phyloP scores from a whole-genome alignment of 139 green algal species.

The Nannochloris sp. region DNA sequence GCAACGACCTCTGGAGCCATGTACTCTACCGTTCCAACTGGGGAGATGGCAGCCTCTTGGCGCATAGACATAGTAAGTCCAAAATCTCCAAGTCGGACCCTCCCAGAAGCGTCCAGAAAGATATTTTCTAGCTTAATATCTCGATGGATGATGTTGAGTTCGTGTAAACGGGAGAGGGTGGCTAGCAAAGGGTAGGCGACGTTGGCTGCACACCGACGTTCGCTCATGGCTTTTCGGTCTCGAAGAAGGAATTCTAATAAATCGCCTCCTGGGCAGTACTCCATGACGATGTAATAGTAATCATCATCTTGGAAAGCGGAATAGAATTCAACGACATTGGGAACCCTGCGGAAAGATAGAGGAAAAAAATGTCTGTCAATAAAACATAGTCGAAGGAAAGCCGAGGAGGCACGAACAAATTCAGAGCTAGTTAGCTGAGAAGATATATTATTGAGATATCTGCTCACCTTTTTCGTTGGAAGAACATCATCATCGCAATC shows the following conservation, averaged over 20 bases:
- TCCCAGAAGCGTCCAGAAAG: constrained; percentile 41
- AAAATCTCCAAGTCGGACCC: constrained; percentile 57
- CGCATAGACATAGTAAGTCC: constrained; percentile 58
- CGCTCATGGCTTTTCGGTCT: constrained; percentile 49
- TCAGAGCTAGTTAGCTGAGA: background rate
- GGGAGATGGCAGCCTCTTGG: constrained; percentile 59
- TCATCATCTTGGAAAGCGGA: constrained; percentile 54
- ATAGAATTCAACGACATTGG: constrained; percentile 37
- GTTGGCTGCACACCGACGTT: constrained; percentile 32
- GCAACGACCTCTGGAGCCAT: constrained; percentile 64
- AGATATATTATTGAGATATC: background rate
- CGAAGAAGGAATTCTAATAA: constrained; percentile 56
- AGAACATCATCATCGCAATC: constrained; percentile 61
- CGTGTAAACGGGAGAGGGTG: constrained; percentile 45
- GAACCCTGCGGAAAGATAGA: constrained; percentile 34
- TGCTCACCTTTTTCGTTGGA: constrained; percentile 37
- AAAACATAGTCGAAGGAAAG: too few relatives aligned
- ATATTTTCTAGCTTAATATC: constrained; percentile 80
- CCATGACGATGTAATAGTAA: constrained; percentile 67
- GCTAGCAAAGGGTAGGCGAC: constrained; percentile 45
- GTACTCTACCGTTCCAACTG: constrained; percentile 74
- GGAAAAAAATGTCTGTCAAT: too few relatives aligned
- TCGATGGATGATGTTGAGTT: constrained; percentile 56
- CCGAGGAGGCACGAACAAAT: too few relatives aligned
- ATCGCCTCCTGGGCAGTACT: constrained; percentile 55